Percentiles rank a stretch among this genome's conserved stretches.
Evolutionary conservation across 768 basidiomycete species (phyloP).

Genomic region (Lactarius tabidus): DNA sequence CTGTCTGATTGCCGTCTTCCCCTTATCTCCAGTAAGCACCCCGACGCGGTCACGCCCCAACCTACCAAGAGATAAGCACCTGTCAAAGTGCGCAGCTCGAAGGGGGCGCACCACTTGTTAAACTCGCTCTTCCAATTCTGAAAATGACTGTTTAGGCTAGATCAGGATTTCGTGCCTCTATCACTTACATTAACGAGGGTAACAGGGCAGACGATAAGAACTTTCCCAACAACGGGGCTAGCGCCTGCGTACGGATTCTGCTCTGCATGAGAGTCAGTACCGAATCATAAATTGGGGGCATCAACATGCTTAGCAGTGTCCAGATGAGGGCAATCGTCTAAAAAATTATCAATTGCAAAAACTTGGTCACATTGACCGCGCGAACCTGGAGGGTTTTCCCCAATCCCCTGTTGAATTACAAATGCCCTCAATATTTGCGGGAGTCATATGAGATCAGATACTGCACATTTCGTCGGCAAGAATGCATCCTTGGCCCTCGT

Average conservation of each 20-base stretch:
- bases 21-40: constrained; percentile 57
- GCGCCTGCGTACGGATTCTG: constrained; percentile 74
- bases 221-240: constrained; percentile 65
- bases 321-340: constrained; percentile 90
- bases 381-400: constrained; percentile 89
- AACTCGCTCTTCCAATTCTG: constrained; percentile 97
- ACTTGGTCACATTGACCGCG: background rate
- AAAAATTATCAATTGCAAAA: constrained; percentile 14
- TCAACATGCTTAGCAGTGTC: constrained; percentile 80
- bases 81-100: background rate
- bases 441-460: background rate
- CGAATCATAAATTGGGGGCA: background rate
- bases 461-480: constrained; percentile 92
- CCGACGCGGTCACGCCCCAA: constrained; percentile 52
- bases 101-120: constrained; percentile 71
- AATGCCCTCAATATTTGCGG: constrained; percentile 4
- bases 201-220: constrained; percentile 91
- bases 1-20: constrained; percentile 53
- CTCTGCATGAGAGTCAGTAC: constrained; percentile 41
- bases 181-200: constrained; percentile 70
- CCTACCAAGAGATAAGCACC: constrained; percentile 33
- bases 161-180: background rate
- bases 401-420: constrained; percentile 63
- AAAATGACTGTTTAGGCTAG: background rate
- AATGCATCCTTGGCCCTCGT: constrained; percentile 91